A percentile compares a stretch with the other conserved stretches of the same genome.
These are phyloP conservation scores for Talaromyces funiculosus DNA, from an alignment of 2,329 filamentous ascomycete species.

Conservation along the genomic window DNA sequence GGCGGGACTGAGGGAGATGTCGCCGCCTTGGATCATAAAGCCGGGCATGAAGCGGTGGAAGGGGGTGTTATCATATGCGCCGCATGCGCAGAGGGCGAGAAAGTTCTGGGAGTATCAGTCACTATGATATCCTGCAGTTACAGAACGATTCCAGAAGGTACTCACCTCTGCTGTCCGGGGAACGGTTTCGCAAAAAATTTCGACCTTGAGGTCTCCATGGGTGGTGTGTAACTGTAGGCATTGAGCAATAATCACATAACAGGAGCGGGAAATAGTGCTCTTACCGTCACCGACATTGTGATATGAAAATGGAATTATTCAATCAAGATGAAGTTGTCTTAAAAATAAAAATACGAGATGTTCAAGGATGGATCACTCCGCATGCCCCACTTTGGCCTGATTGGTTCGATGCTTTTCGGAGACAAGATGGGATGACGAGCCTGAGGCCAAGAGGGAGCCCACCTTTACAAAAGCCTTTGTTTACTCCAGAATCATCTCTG, in stretches of 20 bases:
- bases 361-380: background rate
- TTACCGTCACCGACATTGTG: background rate
- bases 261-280: background rate
- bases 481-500: background rate
- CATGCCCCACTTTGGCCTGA: background rate
- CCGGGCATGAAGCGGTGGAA: conserved; percentile 59
- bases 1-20: conserved; percentile 41
- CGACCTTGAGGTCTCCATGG: conserved; percentile 85
- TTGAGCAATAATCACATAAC: background rate
- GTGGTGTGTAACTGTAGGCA: conserved; percentile 68
- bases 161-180: conserved; percentile 81
- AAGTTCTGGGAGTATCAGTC: conserved; percentile 48
- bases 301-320: background rate
- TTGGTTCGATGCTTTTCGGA: background rate
- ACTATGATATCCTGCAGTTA: background rate
- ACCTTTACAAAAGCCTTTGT: background rate
- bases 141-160: no score
- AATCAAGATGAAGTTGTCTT: background rate
- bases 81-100: conserved; percentile 58
- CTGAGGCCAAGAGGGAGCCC: conserved; percentile 1
- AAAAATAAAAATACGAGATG: background rate
- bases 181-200: conserved; percentile 91
- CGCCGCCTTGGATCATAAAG: conserved; percentile 62
- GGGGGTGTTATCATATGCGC: conserved; percentile 55
- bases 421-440: background rate